Evolutionary conservation across 805 yeast genomes (phyloP).

Genomic region (Schizosaccharomyces osmophilus): DNA sequence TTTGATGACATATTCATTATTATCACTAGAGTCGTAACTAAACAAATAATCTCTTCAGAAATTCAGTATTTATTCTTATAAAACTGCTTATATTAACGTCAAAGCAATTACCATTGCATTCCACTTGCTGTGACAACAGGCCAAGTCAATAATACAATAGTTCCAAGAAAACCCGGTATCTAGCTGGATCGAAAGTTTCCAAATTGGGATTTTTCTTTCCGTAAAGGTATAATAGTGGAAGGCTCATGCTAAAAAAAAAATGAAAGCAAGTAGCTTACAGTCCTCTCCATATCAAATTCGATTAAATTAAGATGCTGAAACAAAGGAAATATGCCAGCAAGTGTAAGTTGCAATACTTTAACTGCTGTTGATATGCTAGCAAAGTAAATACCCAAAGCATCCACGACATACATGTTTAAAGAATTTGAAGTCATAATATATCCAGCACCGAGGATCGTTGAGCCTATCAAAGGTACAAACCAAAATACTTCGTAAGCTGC

Average conservation of each 20-base stretch:
- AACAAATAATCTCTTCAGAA: too few relatives aligned
- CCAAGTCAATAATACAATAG: too few relatives aligned
- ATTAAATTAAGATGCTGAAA: slow-evolving; percentile 23
- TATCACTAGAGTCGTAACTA: too few relatives aligned
- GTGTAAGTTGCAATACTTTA: slow-evolving; percentile 35
- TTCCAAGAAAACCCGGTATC: too few relatives aligned
- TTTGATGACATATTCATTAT: too few relatives aligned
- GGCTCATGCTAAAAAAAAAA: not conserved
- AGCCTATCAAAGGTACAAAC: slow-evolving; percentile 40
- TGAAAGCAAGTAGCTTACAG: slow-evolving; percentile 24
- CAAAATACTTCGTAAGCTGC: slow-evolving; percentile 30
- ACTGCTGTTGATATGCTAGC: slow-evolving; percentile 48
- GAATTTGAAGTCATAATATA: slow-evolving; percentile 37
- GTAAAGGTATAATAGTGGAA: not conserved
- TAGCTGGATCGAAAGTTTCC: not conserved
- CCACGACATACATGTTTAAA: slow-evolving; percentile 42
- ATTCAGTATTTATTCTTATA: too few relatives aligned
- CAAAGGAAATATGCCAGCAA: slow-evolving; percentile 46
- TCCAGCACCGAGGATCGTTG: slow-evolving; percentile 34
- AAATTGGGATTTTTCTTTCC: not conserved
- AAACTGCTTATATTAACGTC: too few relatives aligned
- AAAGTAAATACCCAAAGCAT: slow-evolving; percentile 41
- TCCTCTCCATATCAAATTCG: slow-evolving; percentile 7
- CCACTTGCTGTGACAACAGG: too few relatives aligned
- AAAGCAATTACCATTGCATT: too few relatives aligned